phyloP scores from a whole-genome alignment of 176 grass and related monocot genomes.

The Aegilops longissima region DNA sequence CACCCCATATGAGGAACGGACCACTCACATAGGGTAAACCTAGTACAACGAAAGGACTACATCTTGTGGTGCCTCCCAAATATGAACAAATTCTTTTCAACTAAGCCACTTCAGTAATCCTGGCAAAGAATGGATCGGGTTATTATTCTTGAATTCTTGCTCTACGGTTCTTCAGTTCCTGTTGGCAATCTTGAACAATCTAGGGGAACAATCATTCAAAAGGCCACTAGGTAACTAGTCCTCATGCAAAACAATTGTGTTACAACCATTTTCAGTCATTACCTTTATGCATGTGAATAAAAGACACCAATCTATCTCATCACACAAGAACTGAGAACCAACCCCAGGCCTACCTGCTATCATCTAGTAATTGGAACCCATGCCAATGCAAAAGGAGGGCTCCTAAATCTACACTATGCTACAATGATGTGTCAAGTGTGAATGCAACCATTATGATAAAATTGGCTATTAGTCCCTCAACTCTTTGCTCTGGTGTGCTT shows the following conservation, averaged over 20 bases:
- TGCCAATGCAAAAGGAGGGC: neutral
- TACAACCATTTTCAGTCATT: neutral
- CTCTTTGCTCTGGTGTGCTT: neutral
- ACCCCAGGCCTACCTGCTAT: neutral
- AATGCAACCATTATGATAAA: neutral
- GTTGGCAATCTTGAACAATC: neutral
- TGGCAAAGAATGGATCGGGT: no score
- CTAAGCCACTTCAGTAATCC: no score
- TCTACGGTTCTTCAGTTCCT: no score
- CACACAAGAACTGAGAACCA: neutral
- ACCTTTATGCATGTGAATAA: neutral
- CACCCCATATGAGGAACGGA: no score
- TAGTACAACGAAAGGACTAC: no score
- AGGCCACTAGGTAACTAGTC: neutral
- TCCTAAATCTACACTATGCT: no score
- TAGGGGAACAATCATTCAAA: neutral
- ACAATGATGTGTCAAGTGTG: neutral
- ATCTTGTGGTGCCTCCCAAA: no score
- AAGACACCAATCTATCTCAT: neutral
- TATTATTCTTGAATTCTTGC: no score
- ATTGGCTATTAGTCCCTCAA: neutral
- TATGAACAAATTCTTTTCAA: no score
- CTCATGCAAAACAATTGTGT: neutral
- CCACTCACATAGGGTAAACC: no score
- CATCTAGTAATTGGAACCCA: neutral